A percentile compares a stretch with the other conserved stretches of the same genome.
Evolutionary conservation across 306 rosid genomes (phyloP).

Genomic region (Cajanus cajan): DNA sequence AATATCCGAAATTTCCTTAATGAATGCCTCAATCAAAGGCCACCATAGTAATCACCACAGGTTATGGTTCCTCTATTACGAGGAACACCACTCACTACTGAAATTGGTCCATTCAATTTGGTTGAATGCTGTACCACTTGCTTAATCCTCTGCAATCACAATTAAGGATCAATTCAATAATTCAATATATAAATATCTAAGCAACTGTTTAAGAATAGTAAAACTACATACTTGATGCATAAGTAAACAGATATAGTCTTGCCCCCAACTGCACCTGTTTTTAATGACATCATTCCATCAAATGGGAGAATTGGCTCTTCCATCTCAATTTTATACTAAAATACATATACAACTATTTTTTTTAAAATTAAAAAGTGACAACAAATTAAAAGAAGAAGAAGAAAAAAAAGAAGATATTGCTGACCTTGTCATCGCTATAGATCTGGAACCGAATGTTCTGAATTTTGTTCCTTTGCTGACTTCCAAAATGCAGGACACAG

Average conservation of each 20-base stretch:
- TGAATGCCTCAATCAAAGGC: constrained; percentile 25
- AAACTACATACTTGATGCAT: neutral
- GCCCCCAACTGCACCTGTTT: neutral
- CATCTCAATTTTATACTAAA: constrained; percentile 14
- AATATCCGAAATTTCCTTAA: neutral
- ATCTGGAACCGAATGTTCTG: constrained; percentile 66
- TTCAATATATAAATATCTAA: constrained; percentile 20
- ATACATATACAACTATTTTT: neutral
- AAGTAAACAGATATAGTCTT: neutral
- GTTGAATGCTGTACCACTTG: constrained; percentile 56
- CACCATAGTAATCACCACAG: constrained; percentile 60
- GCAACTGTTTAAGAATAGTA: constrained; percentile 11
- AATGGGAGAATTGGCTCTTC: neutral
- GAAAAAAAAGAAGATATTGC: neutral
- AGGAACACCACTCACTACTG: constrained; percentile 61
- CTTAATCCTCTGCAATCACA: constrained; percentile 57
- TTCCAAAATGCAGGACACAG: constrained; percentile 63
- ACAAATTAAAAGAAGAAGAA: neutral
- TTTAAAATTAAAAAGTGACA: neutral
- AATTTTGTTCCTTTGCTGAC: constrained; percentile 44
- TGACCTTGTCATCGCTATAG: constrained; percentile 72
- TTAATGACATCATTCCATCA: neutral
- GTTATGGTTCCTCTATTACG: constrained; percentile 65
- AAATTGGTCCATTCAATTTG: constrained; percentile 64
- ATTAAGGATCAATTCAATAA: neutral